Evolutionary conservation across 176 grass and related monocot species (phyloP).

Genomic region (Olyra latifolia): DNA sequence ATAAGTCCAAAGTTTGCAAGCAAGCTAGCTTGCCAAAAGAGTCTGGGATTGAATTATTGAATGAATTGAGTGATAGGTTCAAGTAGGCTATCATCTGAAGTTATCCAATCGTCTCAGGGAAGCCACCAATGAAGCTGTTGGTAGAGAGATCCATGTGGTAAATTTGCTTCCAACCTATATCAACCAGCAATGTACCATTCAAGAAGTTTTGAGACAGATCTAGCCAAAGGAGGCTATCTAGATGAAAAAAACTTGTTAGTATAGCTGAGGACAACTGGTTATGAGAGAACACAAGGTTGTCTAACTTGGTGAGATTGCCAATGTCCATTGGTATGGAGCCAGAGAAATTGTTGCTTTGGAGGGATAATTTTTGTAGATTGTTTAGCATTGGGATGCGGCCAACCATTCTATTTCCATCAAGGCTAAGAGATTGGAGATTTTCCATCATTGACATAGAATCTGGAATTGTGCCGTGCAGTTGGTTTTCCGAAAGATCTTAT

Average conservation of each 20-base stretch:
- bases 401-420: neutral
- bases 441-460: neutral
- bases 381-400: neutral
- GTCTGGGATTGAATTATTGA: neutral
- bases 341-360: neutral
- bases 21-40: neutral
- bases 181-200: neutral
- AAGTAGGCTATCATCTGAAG: neutral
- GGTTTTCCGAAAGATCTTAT: neutral
- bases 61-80: neutral
- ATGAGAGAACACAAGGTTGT: neutral
- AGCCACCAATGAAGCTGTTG: neutral
- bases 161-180: neutral
- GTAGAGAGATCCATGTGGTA: neutral
- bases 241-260: neutral
- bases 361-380: neutral
- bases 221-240: neutral
- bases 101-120: neutral
- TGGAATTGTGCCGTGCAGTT: neutral
- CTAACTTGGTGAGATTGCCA: neutral
- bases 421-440: neutral
- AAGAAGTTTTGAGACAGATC: neutral
- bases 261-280: neutral
- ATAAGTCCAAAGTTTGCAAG: neutral
- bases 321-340: conserved; percentile 3